These are phyloP conservation scores for Glycine latifolia DNA, from an alignment of 306 rosid species.

Conservation along the genomic window DNA sequence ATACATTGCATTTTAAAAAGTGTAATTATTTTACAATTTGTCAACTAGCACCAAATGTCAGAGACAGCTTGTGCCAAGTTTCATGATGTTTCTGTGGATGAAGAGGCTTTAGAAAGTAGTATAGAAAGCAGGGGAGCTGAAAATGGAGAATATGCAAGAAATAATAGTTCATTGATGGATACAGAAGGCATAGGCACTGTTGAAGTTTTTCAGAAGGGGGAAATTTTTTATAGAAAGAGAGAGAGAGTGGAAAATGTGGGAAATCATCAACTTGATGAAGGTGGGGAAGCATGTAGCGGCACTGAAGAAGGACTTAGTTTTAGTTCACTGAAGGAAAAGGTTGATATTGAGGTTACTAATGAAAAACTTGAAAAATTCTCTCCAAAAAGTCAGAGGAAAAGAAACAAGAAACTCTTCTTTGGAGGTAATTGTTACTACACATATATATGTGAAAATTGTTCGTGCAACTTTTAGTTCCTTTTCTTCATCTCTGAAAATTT, in stretches of 20 bases:
- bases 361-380: slow-evolving; percentile 56
- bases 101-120: slow-evolving; percentile 72
- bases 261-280: slow-evolving; percentile 71
- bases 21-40: slow-evolving; percentile 40
- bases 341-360: slow-evolving; percentile 65
- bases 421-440: slow-evolving; percentile 65
- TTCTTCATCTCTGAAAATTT: slow-evolving; percentile 37
- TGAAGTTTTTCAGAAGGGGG: slow-evolving; percentile 59
- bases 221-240: slow-evolving; percentile 64
- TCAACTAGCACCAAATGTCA: slow-evolving; percentile 56
- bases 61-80: slow-evolving; percentile 57
- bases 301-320: slow-evolving; percentile 76
- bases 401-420: slow-evolving; percentile 67
- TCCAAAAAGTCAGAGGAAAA: slow-evolving; percentile 61
- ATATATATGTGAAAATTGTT: not conserved
- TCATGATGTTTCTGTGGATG: slow-evolving; percentile 52
- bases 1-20: slow-evolving; percentile 8
- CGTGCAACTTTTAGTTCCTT: slow-evolving; percentile 32
- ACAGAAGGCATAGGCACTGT: slow-evolving; percentile 69
- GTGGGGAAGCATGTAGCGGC: slow-evolving; percentile 91
- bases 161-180: slow-evolving; percentile 61
- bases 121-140: slow-evolving; percentile 73
- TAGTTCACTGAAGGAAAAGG: slow-evolving; percentile 62
- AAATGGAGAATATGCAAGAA: slow-evolving; percentile 73
- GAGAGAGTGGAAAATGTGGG: slow-evolving; percentile 60